phyloP scores from a whole-genome alignment of 352 stramenopile genomes.

The Pythium periplocum region DNA sequence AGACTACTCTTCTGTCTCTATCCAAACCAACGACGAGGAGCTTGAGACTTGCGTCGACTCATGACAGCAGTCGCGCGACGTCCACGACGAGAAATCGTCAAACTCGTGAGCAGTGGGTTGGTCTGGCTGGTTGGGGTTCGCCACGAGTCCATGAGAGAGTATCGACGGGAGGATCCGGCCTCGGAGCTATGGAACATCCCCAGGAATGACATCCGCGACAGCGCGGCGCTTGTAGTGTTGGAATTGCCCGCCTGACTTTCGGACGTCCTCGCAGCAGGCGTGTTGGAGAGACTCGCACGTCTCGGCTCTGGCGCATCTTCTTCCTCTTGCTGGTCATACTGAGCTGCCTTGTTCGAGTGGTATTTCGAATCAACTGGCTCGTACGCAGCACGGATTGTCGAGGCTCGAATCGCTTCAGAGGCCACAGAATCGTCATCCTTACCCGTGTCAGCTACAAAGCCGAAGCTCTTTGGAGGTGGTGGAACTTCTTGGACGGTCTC shows the following conservation, averaged over 20 bases:
- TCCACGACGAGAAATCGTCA: conserved; percentile 67
- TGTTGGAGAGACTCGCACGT: conserved; percentile 11
- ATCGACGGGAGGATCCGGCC: conserved; percentile 37
- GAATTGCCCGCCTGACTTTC: too few relatives aligned
- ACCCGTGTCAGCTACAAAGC: conserved; percentile 23
- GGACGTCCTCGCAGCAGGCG: too few relatives aligned
- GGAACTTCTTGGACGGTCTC: conserved; percentile 44
- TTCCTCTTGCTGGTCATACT: conserved; percentile 60
- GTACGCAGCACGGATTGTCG: conserved; percentile 57
- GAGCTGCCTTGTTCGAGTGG: conserved; percentile 60
- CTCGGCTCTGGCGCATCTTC: conserved; percentile 17
- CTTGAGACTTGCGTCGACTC: conserved; percentile 59
- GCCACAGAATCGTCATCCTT: conserved; percentile 29
- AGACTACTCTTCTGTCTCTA: too few relatives aligned
- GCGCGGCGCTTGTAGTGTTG: too few relatives aligned
- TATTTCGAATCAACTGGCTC: conserved; percentile 65
- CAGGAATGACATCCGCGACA: too few relatives aligned
- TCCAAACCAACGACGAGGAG: conserved; percentile 41
- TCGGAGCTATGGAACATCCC: conserved; percentile 8
- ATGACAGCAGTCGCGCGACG: conserved; percentile 53
- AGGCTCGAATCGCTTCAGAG: conserved; percentile 37
- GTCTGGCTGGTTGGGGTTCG: conserved; percentile 40
- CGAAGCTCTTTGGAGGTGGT: conserved; percentile 54
- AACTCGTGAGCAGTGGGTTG: conserved; percentile 57
- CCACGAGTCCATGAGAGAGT: conserved; percentile 73